Conservation (phyloP, 768 basidiomycete species). For the Guyanaporus albipodus region DNA sequence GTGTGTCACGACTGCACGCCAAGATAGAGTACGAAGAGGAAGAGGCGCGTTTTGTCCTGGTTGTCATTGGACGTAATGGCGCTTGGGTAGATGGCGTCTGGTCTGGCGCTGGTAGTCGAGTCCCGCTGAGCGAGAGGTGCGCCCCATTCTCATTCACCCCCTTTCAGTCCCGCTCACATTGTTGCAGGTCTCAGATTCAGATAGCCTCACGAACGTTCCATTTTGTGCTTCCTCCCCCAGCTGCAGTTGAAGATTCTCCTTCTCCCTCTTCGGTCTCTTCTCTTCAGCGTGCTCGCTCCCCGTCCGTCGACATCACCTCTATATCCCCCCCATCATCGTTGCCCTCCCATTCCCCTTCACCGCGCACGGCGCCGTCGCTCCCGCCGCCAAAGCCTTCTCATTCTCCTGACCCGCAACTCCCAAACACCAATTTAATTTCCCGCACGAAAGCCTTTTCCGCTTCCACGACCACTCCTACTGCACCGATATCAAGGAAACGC, state of each 20-base stretch:
- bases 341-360: conserved; percentile 71
- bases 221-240: conserved; percentile 90
- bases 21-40: conserved; percentile 93
- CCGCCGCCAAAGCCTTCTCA: conserved; percentile 44
- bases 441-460: conserved; percentile 35
- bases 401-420: conserved; percentile 49
- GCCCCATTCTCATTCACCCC: conserved; percentile 13
- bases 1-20: conserved; percentile 95
- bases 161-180: conserved; percentile 12
- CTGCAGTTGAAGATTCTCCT: conserved; percentile 73
- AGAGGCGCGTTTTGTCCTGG: conserved; percentile 81
- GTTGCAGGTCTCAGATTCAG: conserved; percentile 83
- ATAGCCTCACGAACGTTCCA: conserved; percentile 97
- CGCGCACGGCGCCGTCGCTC: conserved; percentile 41
- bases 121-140: conserved; percentile 82
- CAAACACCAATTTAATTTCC: conserved; percentile 58
- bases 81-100: conserved; percentile 99
- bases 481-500: conserved; percentile 55
- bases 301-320: conserved; percentile 78
- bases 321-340: conserved; percentile 80
- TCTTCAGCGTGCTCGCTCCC: conserved; percentile 63
- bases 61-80: conserved; percentile 93
- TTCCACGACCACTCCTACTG: conserved; percentile 23
- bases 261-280: conserved; percentile 78
- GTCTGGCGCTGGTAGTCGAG: conserved; percentile 82